Conservation (phyloP, 2,329 filamentous ascomycete species). For the Fusarium hostae region DNA sequence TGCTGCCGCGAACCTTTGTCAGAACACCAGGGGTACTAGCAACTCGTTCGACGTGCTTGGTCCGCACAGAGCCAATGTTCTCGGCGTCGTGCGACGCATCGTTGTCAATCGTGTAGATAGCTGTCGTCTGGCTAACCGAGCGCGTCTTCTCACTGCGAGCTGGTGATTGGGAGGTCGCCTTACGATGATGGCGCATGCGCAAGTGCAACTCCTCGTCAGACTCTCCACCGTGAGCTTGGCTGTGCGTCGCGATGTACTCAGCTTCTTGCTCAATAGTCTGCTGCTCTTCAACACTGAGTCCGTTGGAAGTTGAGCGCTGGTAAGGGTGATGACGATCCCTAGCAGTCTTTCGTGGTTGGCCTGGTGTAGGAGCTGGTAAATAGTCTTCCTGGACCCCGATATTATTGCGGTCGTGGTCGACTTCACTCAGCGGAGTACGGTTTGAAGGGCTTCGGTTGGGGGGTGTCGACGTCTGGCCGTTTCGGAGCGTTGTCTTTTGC, state of each 20-base stretch:
- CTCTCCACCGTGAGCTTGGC: constrained; percentile 71
- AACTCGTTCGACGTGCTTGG: constrained; percentile 68
- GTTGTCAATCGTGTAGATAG: constrained; percentile 73
- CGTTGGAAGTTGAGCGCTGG: constrained; percentile 64
- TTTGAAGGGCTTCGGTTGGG: constrained; percentile 80
- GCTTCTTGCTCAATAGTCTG: constrained; percentile 66
- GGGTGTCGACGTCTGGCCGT: constrained; percentile 81
- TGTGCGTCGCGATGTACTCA: constrained; percentile 70
- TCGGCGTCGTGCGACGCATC: constrained; percentile 77
- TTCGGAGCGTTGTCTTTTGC: constrained; percentile 69
- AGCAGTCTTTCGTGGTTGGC: constrained; percentile 90
- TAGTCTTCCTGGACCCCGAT: constrained; percentile 85
- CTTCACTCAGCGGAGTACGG: constrained; percentile 90
- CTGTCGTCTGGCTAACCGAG: constrained; percentile 81
- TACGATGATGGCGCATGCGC: constrained; percentile 75
- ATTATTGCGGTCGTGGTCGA: constrained; percentile 81
- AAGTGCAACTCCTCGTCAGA: constrained; percentile 87
- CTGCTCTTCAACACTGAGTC: constrained; percentile 59
- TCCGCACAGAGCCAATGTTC: constrained; percentile 71
- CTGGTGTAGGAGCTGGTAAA: constrained; percentile 92
- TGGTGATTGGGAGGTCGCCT: constrained; percentile 71
- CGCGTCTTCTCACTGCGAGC: constrained; percentile 70
- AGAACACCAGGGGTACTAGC: constrained; percentile 66
- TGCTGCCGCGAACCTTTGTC: constrained; percentile 73
- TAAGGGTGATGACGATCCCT: constrained; percentile 83